Evolutionary conservation across 2,329 filamentous ascomycete genomes (phyloP), one percentile per base, ranked within the genome.

Genomic region (Penicillium fuscoglaucum): DNA sequence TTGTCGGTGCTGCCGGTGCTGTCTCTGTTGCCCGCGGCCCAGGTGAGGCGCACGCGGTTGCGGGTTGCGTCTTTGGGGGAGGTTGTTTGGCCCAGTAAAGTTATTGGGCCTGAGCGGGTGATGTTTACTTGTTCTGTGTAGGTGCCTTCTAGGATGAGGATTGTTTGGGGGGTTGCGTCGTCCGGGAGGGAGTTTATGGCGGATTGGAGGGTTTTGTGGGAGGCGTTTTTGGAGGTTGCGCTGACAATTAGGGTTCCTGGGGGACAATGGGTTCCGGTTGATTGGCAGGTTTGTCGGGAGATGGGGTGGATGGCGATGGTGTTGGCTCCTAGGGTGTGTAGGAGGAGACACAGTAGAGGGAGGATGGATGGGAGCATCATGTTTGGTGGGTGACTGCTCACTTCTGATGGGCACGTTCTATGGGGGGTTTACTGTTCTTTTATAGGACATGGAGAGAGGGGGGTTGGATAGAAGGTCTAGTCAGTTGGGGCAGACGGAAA

Each of bases 61-160:
- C 74, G 70, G 40, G 73, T 72, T 8, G 81, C 75, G 55, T 81
- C 76, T 15, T 79, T 77, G 4, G 82, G 79, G 2, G 70, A 64
- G n/a, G 72, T 65, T 1, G 82, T 84, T 60, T 84, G 78, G n/a
- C 86, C 87, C 0, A 88, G 78, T 7, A 89, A 77, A 29, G 84
- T 86, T 7, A 88, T 74, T 0, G 87, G 85, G 0, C 83, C 85
- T 1, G 76, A 71, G 1, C 86, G 84, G 4, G 86, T 89, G 59
- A 89, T 78, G 62, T 89, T 89, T 60, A 89, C 73, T 71, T 87
- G 85, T 66, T 88, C 86, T 1, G 76, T 82, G 66, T 89, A 89
- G 59, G 78, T 80, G 0, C 86, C 86, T 0, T 84, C 78, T 0
- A 82, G 80, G 46, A 89, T 81, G 13, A 89, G 79, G 63, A 89